Percentiles rank a stretch among this genome's conserved stretches.
Evolutionary conservation across 2,329 filamentous ascomycete genomes (phyloP).

Genomic region (Paramyrothecium sp.): DNA sequence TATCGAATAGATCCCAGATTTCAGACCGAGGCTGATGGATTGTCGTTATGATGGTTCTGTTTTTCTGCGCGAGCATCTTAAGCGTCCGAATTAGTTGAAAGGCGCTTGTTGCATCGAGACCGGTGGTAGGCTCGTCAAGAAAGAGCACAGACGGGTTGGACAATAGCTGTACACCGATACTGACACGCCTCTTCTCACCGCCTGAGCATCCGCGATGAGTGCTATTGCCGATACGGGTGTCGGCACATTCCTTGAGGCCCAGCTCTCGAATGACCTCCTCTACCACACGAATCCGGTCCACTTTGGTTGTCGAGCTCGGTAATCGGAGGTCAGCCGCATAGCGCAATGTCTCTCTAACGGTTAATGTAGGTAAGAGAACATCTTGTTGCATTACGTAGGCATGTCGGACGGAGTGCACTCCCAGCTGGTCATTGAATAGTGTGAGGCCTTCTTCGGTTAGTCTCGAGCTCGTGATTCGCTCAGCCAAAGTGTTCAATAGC

Average conservation of each 20-base stretch:
- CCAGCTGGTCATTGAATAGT: slow-evolving; percentile 59
- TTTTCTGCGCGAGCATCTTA: slow-evolving; percentile 65
- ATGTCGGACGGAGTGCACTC: slow-evolving; percentile 55
- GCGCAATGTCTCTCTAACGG: slow-evolving; percentile 70
- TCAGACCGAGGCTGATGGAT: slow-evolving; percentile 78
- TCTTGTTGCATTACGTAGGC: slow-evolving; percentile 79
- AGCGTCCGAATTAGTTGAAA: slow-evolving; percentile 71
- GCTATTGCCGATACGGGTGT: slow-evolving; percentile 70
- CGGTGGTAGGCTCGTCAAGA: slow-evolving; percentile 77
- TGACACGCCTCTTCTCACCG: slow-evolving; percentile 74
- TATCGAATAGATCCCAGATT: slow-evolving; percentile 77
- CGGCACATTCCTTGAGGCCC: slow-evolving; percentile 73
- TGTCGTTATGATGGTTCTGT: slow-evolving; percentile 69
- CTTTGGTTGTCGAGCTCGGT: slow-evolving; percentile 57
- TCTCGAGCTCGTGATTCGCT: slow-evolving; percentile 59
- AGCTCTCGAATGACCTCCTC: slow-evolving; percentile 76
- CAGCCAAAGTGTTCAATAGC: slow-evolving; percentile 68
- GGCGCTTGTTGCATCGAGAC: slow-evolving; percentile 74
- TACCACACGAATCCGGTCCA: slow-evolving; percentile 62
- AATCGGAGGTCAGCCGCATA: slow-evolving; percentile 73
- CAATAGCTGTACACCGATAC: slow-evolving; percentile 76
- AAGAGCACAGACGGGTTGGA: slow-evolving; percentile 77
- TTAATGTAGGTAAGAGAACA: slow-evolving; percentile 69
- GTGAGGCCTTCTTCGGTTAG: slow-evolving; percentile 52
- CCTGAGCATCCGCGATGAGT: slow-evolving; percentile 75